Base-by-base conservation (phyloP, 2,329 filamentous ascomycete genomes). In the Zelopaecilomyces penicillatus region DNA sequence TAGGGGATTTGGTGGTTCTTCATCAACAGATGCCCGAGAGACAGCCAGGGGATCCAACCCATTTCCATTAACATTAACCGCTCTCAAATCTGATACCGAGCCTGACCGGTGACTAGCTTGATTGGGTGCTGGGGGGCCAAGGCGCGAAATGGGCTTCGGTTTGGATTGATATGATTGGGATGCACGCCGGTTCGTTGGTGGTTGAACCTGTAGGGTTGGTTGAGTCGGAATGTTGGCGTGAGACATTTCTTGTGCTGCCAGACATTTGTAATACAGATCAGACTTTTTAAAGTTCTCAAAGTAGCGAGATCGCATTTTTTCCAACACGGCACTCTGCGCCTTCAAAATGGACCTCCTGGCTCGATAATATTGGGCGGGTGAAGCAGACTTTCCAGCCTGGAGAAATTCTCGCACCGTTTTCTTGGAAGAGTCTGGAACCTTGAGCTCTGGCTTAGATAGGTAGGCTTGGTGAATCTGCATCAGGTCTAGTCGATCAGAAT, bases 191-290 rank as follows among this genome's bases (percentile, higher is more conserved):
- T 49, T 39, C 58, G 59, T 41, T 54, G 56, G 34, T 42, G 46
- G 37, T 28, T 51, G 38, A 27, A 41, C 28, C 4, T 50, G 53
- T 2, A 53, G 53, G 37, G 51, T 45, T 10, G 52, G 42, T 30
- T 55, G 50, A 7, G 55, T 50, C 3, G 45, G 32, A 45, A 45
- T 46, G 29, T 60, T 60, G 5, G 54, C 46, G 41, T 59, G 70
- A 2, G 76, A 72, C 36, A 78, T 74, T 64, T 95, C 89, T 57
- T 95, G 87, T 9, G 91, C 86, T 6, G 91, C 88, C 1, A 98
- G 73, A 60, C 90, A 96, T 62, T 98, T 98, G 71, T 93, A 97
- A 62, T 89, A 98, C 1, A 98, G 66, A 58, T 97, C 93, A 0
- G 93, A 95, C 54, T 82, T 86, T 59, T 90, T 95, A 69, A 98